Conservation (phyloP, 2,329 filamentous ascomycete species). For the Exophiala viscosa region DNA sequence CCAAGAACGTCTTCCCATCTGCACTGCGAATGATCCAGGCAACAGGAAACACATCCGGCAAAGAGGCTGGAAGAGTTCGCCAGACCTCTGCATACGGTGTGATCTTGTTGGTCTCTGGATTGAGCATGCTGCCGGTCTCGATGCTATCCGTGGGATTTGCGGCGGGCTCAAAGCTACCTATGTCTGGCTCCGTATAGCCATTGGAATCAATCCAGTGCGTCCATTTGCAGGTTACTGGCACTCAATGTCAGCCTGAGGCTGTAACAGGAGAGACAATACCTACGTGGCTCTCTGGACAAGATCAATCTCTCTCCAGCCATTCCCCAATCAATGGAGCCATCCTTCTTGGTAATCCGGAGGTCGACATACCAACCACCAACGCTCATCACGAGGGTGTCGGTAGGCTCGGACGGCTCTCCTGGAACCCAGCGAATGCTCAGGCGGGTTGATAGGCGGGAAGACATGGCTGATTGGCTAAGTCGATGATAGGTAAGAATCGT, state of each 20-base stretch:
- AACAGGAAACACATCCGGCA: conserved; percentile 1
- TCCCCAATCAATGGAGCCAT: conserved; percentile 41
- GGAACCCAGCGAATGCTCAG: conserved; percentile 44
- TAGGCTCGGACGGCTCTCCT: conserved; percentile 40
- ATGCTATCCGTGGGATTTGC: conserved; percentile 43
- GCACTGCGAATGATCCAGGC: conserved; percentile 13
- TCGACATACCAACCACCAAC: conserved; percentile 44
- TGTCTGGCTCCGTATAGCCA: conserved; percentile 16
- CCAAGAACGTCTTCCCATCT: conserved; percentile 7
- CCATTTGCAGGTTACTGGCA: conserved; percentile 13
- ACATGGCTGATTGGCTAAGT: not conserved
- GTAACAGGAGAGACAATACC: conserved; percentile 12
- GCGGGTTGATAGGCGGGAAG: conserved; percentile 35
- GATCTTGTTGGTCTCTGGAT: conserved; percentile 18
- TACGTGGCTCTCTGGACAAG: conserved; percentile 36
- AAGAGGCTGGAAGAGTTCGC: conserved; percentile 3
- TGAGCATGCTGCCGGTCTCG: conserved; percentile 17
- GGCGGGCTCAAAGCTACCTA: conserved; percentile 29
- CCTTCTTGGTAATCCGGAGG: conserved; percentile 38
- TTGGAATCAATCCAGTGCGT: conserved; percentile 20
- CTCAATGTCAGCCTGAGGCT: not conserved
- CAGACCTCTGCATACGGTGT: conserved; percentile 57
- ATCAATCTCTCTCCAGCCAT: conserved; percentile 42
- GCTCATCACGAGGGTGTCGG: conserved; percentile 43
- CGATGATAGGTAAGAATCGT: too few relatives aligned